Base-by-base conservation (phyloP, 306 rosid species). In the Albizia julibrissin region DNA sequence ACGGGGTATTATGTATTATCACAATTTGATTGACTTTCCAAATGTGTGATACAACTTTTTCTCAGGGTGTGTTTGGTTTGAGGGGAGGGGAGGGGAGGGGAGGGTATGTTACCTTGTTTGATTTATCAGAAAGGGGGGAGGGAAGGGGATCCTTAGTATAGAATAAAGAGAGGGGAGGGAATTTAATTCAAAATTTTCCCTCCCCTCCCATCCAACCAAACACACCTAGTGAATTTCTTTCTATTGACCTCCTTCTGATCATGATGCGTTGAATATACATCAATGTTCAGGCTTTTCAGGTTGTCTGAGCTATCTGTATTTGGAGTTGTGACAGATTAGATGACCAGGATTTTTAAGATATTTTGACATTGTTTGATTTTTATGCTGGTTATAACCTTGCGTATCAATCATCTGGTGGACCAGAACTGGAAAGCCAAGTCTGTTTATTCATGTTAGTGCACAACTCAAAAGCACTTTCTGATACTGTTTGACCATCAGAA, bases 321-420 rank as follows among this genome's bases (percentile, higher is more conserved):
- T 0, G 12, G 54, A 2, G 26, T 43, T 69, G 11, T 68, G 19
- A 29, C 42, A 52, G 66, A 72, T 76, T 31, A 42, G 71, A 65
- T 56, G 75, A 75, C 65, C 50, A n/a, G 58, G 12, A 13, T 24
- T 69, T 40, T 43, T 11, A 14, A 71, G 75, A 68, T 68, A 68
- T 37, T 34, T 68, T 39, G 44, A 62, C 61, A 46, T 40, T 47
- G 56, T 84, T 34, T 59, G 39, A 43, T 47, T 18, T 68, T 29
- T 69, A 8, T 67, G 46, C 34, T 52, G 27, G 46, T 62, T 69
- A 74, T 70, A 71, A 43, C 49, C 68, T 70, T 87, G 56, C 82
- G 71, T 78, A 49, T 21, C 13, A 2, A 71, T 75, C 72, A 71
- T 80, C 70, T 69, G 18, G 59, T 15, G 21, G 71, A 69, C 34